Evolutionary conservation across 2,329 filamentous ascomycete species (phyloP).

Genomic region (Didymella exigua): DNA sequence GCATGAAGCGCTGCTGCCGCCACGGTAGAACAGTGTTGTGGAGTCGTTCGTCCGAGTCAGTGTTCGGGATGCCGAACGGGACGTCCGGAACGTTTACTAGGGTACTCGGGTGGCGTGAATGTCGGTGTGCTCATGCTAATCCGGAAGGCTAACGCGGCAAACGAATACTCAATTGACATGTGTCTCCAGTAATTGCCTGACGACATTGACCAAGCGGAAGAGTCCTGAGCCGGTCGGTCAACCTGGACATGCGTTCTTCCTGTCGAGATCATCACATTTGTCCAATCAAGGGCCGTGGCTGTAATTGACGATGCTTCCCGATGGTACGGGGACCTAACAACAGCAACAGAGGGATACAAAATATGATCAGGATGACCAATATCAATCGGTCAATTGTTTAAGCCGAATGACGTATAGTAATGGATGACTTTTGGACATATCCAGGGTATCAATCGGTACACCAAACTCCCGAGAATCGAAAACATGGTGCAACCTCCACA

Average conservation of each 20-base stretch:
- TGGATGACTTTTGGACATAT: neutral
- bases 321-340: neutral
- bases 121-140: conserved; percentile 27
- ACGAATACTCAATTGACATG: conserved; percentile 7
- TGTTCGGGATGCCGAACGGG: conserved; percentile 31
- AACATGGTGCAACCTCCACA: neutral
- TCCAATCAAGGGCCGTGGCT: neutral
- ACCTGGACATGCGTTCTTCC: neutral
- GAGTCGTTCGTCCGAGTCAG: conserved; percentile 1
- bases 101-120: conserved; percentile 23
- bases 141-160: conserved; percentile 16
- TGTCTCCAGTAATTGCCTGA: conserved; percentile 3
- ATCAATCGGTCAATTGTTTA: neutral
- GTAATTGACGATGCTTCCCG: neutral
- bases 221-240: neutral
- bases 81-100: conserved; percentile 9
- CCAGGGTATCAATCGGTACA: conserved; percentile 7
- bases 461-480: neutral
- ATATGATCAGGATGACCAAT: neutral
- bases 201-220: neutral
- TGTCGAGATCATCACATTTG: neutral
- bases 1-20: conserved; percentile 27
- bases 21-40: neutral
- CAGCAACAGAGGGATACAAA: neutral
- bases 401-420: neutral